Evolutionary conservation across 768 basidiomycete species (phyloP).

Genomic region (Amanita inopinata): DNA sequence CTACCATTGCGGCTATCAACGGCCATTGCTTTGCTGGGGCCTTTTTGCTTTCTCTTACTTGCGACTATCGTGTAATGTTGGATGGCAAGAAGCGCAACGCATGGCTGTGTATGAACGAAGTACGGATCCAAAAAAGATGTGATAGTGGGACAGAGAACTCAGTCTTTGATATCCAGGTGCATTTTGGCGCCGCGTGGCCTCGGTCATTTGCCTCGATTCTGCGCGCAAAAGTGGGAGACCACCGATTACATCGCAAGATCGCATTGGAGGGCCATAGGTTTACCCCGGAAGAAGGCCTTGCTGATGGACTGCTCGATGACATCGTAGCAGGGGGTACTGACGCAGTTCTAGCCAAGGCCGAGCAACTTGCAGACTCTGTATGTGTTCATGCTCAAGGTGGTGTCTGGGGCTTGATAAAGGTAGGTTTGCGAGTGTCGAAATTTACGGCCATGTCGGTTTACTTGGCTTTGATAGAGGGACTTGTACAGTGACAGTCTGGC

Average conservation of each 20-base stretch:
- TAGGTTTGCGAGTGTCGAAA: slow-evolving; percentile 15
- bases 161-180: slow-evolving; percentile 36
- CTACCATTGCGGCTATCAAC: slow-evolving; percentile 71
- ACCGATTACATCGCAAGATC: slow-evolving; percentile 54
- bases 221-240: slow-evolving; percentile 53
- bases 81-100: slow-evolving; percentile 68
- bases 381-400: slow-evolving; percentile 43
- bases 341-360: slow-evolving; percentile 53
- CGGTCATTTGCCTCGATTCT: slow-evolving; percentile 57
- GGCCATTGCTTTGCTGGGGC: slow-evolving; percentile 84
- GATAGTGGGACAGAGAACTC: background rate
- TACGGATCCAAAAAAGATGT: slow-evolving; percentile 18
- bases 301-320: slow-evolving; percentile 60
- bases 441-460: slow-evolving; percentile 10
- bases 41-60: slow-evolving; percentile 68
- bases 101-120: slow-evolving; percentile 93
- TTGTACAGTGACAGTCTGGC: slow-evolving; percentile 48
- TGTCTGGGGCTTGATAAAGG: slow-evolving; percentile 71
- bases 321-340: slow-evolving; percentile 52
- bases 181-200: slow-evolving; percentile 79
- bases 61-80: slow-evolving; percentile 87
- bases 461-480: too few species aligned
- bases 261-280: slow-evolving; percentile 76
- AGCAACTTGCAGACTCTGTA: slow-evolving; percentile 47
- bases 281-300: slow-evolving; percentile 59